A percentile compares a stretch with the other conserved stretches of the same genome.
These are phyloP conservation scores for Darksidea phi DNA, from an alignment of 495 filamentous ascomycete species.

Conservation along the genomic window DNA sequence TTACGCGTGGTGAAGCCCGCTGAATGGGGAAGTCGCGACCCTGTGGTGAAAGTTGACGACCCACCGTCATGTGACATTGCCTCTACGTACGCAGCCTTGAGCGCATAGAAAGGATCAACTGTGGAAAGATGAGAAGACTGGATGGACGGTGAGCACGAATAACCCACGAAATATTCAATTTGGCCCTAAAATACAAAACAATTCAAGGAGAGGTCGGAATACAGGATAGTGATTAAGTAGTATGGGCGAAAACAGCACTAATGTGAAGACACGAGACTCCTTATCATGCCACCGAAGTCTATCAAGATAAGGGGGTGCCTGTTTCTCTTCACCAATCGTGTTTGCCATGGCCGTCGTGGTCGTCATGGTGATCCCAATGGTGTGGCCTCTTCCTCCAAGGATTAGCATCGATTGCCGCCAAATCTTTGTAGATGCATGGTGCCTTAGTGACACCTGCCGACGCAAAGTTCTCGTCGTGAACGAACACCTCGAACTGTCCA, in stretches of 20 bases:
- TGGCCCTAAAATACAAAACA: constrained; percentile 19
- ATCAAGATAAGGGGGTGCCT: neutral
- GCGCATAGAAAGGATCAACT: neutral
- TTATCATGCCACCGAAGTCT: neutral
- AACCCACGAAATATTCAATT: constrained; percentile 17
- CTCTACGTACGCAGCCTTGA: too few relatives aligned
- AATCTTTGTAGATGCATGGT: neutral
- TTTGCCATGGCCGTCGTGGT: neutral
- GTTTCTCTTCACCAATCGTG: neutral
- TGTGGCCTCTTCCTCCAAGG: constrained; percentile 12
- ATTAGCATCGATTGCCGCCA: constrained; percentile 25
- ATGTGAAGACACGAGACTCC: constrained; percentile 5
- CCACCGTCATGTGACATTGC: neutral
- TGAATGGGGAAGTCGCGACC: neutral
- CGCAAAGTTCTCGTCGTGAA: constrained; percentile 12
- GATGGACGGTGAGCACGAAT: neutral
- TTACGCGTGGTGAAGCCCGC: neutral
- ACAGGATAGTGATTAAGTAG: constrained; percentile 16
- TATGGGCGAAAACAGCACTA: neutral
- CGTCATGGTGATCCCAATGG: neutral
- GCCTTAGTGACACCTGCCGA: neutral
- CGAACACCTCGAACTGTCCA: constrained; percentile 20
- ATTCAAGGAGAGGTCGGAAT: neutral
- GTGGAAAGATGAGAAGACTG: neutral
- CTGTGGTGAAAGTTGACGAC: neutral